Percentiles rank a stretch among this genome's conserved stretches.
phyloP scores from a whole-genome alignment of 768 basidiomycete species.

The Hygrocybe punicea region DNA sequence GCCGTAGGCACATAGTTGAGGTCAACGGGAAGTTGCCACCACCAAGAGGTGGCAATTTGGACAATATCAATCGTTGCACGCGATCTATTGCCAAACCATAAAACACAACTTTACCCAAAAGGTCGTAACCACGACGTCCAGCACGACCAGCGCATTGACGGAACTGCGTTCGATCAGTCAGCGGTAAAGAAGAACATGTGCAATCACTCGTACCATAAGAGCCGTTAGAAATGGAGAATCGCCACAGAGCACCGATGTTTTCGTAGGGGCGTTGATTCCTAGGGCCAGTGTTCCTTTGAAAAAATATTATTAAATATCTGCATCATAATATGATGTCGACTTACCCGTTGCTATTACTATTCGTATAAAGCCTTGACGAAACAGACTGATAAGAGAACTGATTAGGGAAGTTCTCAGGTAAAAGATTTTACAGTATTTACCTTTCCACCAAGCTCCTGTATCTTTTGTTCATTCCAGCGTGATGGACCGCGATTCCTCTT shows the following conservation, averaged over 20 bases:
- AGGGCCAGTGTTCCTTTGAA: slow-evolving; percentile 59
- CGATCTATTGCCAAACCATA: slow-evolving; percentile 64
- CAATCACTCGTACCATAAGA: slow-evolving; percentile 45
- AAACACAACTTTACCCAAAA: slow-evolving; percentile 89
- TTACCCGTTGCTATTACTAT: slow-evolving; percentile 66
- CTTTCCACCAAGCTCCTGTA: slow-evolving; percentile 60
- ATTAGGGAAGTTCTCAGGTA: not conserved
- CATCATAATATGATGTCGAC: no score
- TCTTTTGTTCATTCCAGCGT: slow-evolving; percentile 62
- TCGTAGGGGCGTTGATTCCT: slow-evolving; percentile 73
- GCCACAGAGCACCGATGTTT: slow-evolving; percentile 60
- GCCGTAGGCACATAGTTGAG: slow-evolving; percentile 58
- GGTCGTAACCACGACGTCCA: slow-evolving; percentile 90
- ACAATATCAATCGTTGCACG: slow-evolving; percentile 60
- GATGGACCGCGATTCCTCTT: slow-evolving; percentile 67
- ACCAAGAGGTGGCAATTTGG: slow-evolving; percentile 57
- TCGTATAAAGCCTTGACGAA: slow-evolving; percentile 58
- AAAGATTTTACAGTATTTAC: slow-evolving; percentile 24
- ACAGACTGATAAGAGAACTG: slow-evolving; percentile 41
- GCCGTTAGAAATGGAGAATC: slow-evolving; percentile 61
- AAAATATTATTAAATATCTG: no score
- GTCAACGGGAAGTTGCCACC: slow-evolving; percentile 65
- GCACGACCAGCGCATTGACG: slow-evolving; percentile 99
- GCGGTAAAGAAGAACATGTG: slow-evolving; percentile 6
- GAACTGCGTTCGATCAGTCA: slow-evolving; percentile 46